phyloP scores from a whole-genome alignment of 2,329 filamentous ascomycete genomes.

The Erysiphe pulchra region DNA sequence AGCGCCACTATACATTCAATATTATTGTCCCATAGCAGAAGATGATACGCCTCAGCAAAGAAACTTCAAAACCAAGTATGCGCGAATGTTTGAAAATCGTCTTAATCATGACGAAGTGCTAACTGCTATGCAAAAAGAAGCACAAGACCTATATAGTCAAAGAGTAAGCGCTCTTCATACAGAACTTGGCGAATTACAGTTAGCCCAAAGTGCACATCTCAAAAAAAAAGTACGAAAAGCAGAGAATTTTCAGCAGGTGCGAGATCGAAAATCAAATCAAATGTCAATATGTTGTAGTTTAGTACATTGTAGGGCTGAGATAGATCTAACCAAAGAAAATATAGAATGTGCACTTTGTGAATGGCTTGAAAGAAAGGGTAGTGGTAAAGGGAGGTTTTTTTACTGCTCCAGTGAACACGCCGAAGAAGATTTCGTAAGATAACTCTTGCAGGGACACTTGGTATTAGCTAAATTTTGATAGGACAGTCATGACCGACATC shows the following conservation, averaged over 20 bases:
- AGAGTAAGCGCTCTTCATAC: constrained; percentile 4
- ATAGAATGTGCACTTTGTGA: constrained; percentile 11
- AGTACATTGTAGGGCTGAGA: constrained; percentile 6
- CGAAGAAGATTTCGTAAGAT: constrained; percentile 8
- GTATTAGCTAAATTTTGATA: background rate
- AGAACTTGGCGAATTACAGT: constrained; percentile 8
- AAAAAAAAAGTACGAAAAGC: constrained; percentile 10
- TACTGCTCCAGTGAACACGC: constrained; percentile 11
- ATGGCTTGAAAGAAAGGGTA: constrained; percentile 8
- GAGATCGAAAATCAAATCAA: constrained; percentile 4
- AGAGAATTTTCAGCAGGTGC: constrained; percentile 5
- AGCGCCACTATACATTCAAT: constrained; percentile 7
- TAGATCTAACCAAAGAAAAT: constrained; percentile 7
- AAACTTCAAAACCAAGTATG: constrained; percentile 12
- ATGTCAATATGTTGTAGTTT: constrained; percentile 6
- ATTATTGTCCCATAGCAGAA: constrained; percentile 7
- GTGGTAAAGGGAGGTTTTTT: constrained; percentile 2
- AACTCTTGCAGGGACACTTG: background rate
- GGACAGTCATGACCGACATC: background rate
- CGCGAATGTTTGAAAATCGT: constrained; percentile 8
- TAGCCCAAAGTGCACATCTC: constrained; percentile 10
- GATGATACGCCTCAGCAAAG: constrained; percentile 6
- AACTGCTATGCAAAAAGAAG: constrained; percentile 8
- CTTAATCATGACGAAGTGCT: constrained; percentile 9
- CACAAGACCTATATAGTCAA: constrained; percentile 3